Base-by-base conservation (phyloP, 805 yeast species). In the Metschnikowia corniflorae region DNA sequence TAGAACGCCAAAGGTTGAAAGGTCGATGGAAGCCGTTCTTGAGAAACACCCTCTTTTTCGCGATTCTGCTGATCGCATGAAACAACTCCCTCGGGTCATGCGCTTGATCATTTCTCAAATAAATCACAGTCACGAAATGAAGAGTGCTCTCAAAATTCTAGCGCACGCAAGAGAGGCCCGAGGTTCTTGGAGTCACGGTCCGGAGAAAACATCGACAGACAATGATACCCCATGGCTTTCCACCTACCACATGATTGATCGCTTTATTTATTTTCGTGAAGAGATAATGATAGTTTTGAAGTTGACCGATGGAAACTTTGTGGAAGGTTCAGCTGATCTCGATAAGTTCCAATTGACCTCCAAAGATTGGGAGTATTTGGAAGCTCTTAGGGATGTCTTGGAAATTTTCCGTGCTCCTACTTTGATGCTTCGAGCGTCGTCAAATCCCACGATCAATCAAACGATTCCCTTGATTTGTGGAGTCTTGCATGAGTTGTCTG, bases 231-330 rank as follows among this genome's bases (percentile, higher is more conserved):
- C 19, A n/a, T 33, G 26, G 36, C 36, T 33, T 4, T 33, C 36
- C 19, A 33, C 30, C 15, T 33, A 26, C 29, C 24, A 19, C 30
- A 33, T 33, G 36, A 33, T 33, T 15, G 26, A 33, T 19, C 30
- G 31, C 9, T 25, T 33, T 16, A 13, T 33, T 20, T 14, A 33
- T 15, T 33, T 18, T 20, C 24, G 20, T 7, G 36, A n/a, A 12
- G 36, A 33, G 15, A 19, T 33, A 2, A 33, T 10, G 9, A 12
- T 2, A 15, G 31, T 26, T 12, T 26, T 33, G 19, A 18, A 10
- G 15, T 18, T 20, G 17, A 5, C 10, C 16, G 26, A 26, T 20
- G 31, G 31, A n/a, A 15, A 22, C 15, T 9, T 12, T 13, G 13
- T 16, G 10, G 21, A 22, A 31, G 20, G 14, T 15, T 6, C 4